Conservation (phyloP, 345 rosid species). For the Linum trigynum region DNA sequence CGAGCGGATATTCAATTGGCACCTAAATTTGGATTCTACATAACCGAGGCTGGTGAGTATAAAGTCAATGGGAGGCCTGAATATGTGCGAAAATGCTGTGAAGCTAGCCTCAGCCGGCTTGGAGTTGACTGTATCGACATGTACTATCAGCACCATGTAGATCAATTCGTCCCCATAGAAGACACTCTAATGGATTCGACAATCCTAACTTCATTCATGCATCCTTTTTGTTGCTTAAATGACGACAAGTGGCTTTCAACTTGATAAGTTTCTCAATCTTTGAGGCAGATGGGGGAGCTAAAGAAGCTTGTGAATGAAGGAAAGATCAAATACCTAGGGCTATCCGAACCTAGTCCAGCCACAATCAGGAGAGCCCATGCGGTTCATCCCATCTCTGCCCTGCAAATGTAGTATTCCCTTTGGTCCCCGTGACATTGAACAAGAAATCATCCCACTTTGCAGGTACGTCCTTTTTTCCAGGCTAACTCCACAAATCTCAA, state of each 20-base stretch:
- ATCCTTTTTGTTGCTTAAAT: not conserved
- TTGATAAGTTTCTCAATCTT: no score
- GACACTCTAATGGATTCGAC: slow-evolving; percentile 29
- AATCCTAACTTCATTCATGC: not conserved
- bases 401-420: slow-evolving; percentile 37
- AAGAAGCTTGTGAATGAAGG: slow-evolving; percentile 38
- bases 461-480: slow-evolving; percentile 12
- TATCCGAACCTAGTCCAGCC: slow-evolving; percentile 30
- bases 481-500: no score
- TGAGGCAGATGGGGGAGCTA: slow-evolving; percentile 38
- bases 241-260: not conserved
- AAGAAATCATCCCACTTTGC: slow-evolving; percentile 32
- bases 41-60: slow-evolving; percentile 11
- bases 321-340: slow-evolving; percentile 30
- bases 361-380: slow-evolving; percentile 39
- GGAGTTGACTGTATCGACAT: slow-evolving; percentile 40
- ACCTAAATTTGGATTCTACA: slow-evolving; percentile 35
- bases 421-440: slow-evolving; percentile 33
- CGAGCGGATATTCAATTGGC: slow-evolving; percentile 40
- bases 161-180: slow-evolving; percentile 44
- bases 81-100: slow-evolving; percentile 40
- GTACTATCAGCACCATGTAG: slow-evolving; percentile 47
- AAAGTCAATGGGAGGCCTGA: slow-evolving; percentile 34
- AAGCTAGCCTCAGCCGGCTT: slow-evolving; percentile 41
- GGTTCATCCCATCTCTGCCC: slow-evolving; percentile 30